Base-by-base conservation (phyloP, 345 rosid genomes). In the Cardamine chenopodiifolia region DNA sequence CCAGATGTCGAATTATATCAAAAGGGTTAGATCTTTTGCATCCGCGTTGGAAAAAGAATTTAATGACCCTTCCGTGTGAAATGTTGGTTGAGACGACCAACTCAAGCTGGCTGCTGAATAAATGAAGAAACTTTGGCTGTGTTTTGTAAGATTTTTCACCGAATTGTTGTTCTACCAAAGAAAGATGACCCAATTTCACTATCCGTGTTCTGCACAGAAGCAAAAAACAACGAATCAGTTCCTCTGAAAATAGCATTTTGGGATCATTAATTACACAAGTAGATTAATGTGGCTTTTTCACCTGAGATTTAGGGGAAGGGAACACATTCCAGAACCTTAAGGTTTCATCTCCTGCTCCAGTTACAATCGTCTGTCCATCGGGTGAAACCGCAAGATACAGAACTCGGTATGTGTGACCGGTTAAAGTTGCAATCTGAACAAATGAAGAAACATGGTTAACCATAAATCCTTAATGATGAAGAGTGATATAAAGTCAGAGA, bases 271-370 rank as follows among this genome's bases (percentile, higher is more conserved):
- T 19, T 19, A 19, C 0, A 22, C 2, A 10, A 32, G 14, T 20
- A 32, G 5, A 56, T 34, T 45, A 18, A 48, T 71, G 26, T 10
- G 10, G 1, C 0, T 7, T 13, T 20, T 20, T 68, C 77, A 89
- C 98, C 96, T 89, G 97, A 63, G 94, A 92, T 81, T 92, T 95
- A 0, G 92, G 97, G 72, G 96, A 90, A 23, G 98, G 99, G 76
- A 95, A 95, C 52, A 95, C 98, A 20, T 89, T 92, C 99, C 99
- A 95, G 82, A 95, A 95, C 81, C 98, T 82, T 54, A 92, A 85
- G 6, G 99, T 95, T 78, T 95, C 99, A 75, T 95, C 98, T 66
- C 99, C 99, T 50, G 99, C 98, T 81, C 99, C 99, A 0, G 99
- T 95, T 68, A 92, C 99, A 28, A 95, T 95, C 4, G 96, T 95